A percentile compares a stretch with the other conserved stretches of the same genome.
phyloP scores from a whole-genome alignment of 345 rosid genomes.

The Passiflora organensis region DNA sequence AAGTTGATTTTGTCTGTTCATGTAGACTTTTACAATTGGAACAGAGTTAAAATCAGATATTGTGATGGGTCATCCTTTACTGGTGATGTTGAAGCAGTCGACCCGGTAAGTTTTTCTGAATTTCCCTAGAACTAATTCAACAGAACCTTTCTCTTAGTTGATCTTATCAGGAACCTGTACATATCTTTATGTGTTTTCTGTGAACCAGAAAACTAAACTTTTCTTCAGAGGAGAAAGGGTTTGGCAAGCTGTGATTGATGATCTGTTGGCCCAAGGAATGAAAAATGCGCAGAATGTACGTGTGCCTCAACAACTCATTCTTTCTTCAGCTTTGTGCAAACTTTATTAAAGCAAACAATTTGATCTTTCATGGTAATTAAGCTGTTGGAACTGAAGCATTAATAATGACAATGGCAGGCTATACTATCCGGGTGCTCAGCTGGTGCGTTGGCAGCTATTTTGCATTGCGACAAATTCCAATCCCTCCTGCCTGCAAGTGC shows the following conservation, averaged over 20 bases:
- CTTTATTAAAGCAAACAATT: too few species aligned
- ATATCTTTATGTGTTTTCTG: conserved; percentile 12
- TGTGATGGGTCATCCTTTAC: conserved; percentile 93
- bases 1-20: conserved; percentile 1
- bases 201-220: conserved; percentile 68
- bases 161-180: not conserved
- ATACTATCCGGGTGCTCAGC: conserved; percentile 95
- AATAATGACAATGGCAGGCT: conserved; percentile 40
- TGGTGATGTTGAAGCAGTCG: conserved; percentile 74
- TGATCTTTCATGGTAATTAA: not conserved
- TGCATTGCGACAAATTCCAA: conserved; percentile 83
- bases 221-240: conserved; percentile 90
- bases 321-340: too few species aligned
- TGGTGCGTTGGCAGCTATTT: conserved; percentile 79
- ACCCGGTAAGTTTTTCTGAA: conserved; percentile 48
- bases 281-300: conserved; percentile 66
- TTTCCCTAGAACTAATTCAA: not conserved
- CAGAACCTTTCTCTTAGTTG: not conserved
- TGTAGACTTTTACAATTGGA: conserved; percentile 87
- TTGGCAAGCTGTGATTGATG: conserved; percentile 76
- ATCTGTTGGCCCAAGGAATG: conserved; percentile 81
- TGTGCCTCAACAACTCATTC: too few species aligned
- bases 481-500: conserved; percentile 58
- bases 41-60: conserved; percentile 78
- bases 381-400: not conserved